Base-by-base conservation (phyloP, 805 yeast genomes). In the Saturnispora zaruensis region DNA sequence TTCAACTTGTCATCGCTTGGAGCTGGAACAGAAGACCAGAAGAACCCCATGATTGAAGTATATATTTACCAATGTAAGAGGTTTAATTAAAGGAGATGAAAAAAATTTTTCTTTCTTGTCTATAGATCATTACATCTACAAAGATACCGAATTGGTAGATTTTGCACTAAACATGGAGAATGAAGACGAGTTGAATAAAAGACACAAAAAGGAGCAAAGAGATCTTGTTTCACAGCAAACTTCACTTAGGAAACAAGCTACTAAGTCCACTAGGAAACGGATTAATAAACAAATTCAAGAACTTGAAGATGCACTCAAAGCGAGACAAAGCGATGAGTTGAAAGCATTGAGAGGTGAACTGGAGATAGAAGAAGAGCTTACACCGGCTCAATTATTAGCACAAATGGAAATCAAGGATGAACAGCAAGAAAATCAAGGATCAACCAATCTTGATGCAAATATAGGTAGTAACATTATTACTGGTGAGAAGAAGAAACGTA, bases 211-310 rank as follows among this genome's bases (percentile, higher is more conserved):
- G 59, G 95, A 88, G 63, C 65, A 64, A 49, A 75, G 80, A 54
- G 89, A 87, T 51, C 69, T 87, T 52, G 71, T 77, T 20, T 83
- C 85, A 8, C 74, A 77, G 28, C 71, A 80, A 28, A 87, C 95
- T 2, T 83, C 85, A 2, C 66, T 89, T 74, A 87, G 84, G 68
- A 87, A 87, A 59, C 91, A 83, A 65, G 90, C 91, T 2, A 79
- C 87, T 16, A 86, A 87, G 61, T 82, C 88, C 45, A 85, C 82
- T 46, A 77, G 84, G 57, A 85, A 84, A 63, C 79, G 78, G 53
- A 82, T 87, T 8, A 65, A 73, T 55, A 71, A 71, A 48, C 77
- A 78, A 58, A 82, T 90, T 57, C 71, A 71, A 37, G 77, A 73
- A 41, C 57, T 87, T 69, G 87, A 85, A 58, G 66, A 66, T 2